Percentiles rank a stretch among this genome's conserved stretches.
Evolutionary conservation across 1,284 basidiomycete species (phyloP).

Genomic region (Boletus semigastroideus): DNA sequence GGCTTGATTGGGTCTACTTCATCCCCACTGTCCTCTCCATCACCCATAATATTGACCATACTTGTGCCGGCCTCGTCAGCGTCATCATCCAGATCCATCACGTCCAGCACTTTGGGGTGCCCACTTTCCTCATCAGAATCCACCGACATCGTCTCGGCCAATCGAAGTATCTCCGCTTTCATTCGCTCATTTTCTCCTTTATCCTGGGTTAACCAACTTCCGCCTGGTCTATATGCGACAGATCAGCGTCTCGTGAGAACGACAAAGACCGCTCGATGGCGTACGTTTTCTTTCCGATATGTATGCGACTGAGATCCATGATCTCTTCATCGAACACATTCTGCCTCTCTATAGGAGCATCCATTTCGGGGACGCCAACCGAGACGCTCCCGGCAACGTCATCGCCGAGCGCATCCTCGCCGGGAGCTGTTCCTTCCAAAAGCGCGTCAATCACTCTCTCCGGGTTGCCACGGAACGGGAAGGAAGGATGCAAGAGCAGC

Average conservation of each 20-base stretch:
- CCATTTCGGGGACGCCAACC: not conserved
- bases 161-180: constrained; percentile 78
- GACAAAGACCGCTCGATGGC: constrained; percentile 11
- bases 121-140: constrained; percentile 55
- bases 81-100: constrained; percentile 53
- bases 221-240: constrained; percentile 41
- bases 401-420: constrained; percentile 37
- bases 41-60: constrained; percentile 49
- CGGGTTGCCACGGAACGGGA: constrained; percentile 47
- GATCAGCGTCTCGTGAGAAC: constrained; percentile 10
- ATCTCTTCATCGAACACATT: constrained; percentile 75
- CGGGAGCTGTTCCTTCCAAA: constrained; percentile 67
- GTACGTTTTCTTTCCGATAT: constrained; percentile 70
- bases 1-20: constrained; percentile 35
- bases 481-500: constrained; percentile 50
- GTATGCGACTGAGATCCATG: constrained; percentile 62
- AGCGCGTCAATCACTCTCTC: constrained; percentile 66
- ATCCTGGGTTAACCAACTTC: constrained; percentile 49
- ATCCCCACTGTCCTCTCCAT: constrained; percentile 58
- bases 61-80: constrained; percentile 39
- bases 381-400: not conserved
- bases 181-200: constrained; percentile 67
- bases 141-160: constrained; percentile 66
- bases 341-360: constrained; percentile 41
- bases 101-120: constrained; percentile 19